Conservation (phyloP, 2,329 filamentous ascomycete species). For the Pseudogymnoascus sp. region DNA sequence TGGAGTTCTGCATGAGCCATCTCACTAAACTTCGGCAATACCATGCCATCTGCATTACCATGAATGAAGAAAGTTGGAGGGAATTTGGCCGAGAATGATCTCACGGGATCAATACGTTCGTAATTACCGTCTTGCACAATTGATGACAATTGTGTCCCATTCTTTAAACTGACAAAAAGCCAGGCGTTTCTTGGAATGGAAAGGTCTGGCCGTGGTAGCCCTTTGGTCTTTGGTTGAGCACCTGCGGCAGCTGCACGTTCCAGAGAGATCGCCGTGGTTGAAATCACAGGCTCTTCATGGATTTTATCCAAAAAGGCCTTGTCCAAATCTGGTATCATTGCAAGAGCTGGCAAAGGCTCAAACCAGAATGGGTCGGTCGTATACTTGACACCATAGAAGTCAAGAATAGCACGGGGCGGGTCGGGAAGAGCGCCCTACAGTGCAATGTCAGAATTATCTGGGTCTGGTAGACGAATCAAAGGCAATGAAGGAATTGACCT, state of each 20-base stretch:
- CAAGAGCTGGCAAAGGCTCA: background rate
- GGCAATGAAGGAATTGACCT: too few species aligned
- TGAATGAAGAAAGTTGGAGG: too few species aligned
- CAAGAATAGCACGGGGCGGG: constrained; percentile 4
- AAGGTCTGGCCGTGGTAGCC: too few species aligned
- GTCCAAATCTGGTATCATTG: background rate
- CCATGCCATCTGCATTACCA: background rate
- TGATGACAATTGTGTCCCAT: background rate
- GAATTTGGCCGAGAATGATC: too few species aligned
- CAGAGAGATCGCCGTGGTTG: too few species aligned
- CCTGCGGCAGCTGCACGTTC: too few species aligned
- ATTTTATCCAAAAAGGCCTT: background rate
- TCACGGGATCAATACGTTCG: too few species aligned
- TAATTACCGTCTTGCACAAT: background rate
- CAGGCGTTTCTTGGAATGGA: background rate
- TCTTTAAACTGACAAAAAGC: background rate
- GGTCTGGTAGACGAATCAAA: too few species aligned
- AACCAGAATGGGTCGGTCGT: background rate
- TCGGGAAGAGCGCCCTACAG: too few species aligned
- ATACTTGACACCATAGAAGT: constrained; percentile 11
- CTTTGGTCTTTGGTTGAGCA: too few species aligned
- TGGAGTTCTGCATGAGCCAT: background rate
- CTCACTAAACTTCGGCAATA: background rate
- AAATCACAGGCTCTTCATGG: too few species aligned
- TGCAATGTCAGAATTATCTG: too few species aligned